Percentiles rank a stretch among this genome's conserved stretches.
These are phyloP conservation scores for Phytophthora megakarya DNA, from an alignment of 352 stramenopile genomes.

Conservation along the genomic window DNA sequence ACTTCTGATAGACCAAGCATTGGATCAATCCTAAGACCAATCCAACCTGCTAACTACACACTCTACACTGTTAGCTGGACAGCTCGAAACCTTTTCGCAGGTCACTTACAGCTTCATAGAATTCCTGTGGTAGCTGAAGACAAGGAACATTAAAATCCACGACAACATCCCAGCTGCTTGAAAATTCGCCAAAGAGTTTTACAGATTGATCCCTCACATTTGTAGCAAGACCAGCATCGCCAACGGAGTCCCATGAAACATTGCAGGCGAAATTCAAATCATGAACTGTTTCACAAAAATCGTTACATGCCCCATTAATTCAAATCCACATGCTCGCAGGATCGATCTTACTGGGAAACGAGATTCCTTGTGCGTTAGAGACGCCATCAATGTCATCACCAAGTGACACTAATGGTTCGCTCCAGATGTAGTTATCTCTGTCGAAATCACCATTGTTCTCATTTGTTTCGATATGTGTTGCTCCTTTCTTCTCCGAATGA, in stretches of 20 bases:
- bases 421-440: constrained; percentile 44
- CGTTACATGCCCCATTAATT: neutral
- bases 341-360: constrained; percentile 51
- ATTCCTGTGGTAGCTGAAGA: constrained; percentile 60
- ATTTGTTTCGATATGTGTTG: neutral
- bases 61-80: neutral
- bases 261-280: constrained; percentile 38
- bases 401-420: constrained; percentile 52
- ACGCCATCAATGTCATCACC: constrained; percentile 29
- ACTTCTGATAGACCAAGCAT: constrained; percentile 55
- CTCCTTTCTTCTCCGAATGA: constrained; percentile 5
- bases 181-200: constrained; percentile 55
- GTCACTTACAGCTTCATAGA: constrained; percentile 57
- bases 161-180: constrained; percentile 60
- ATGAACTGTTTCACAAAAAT: constrained; percentile 41
- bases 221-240: neutral
- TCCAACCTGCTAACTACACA: constrained; percentile 56
- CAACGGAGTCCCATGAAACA: neutral
- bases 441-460: constrained; percentile 14
- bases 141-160: constrained; percentile 69
- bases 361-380: constrained; percentile 48
- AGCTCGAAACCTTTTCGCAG: neutral
- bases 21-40: constrained; percentile 51
- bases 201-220: constrained; percentile 1
- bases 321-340: neutral